Base-by-base conservation (phyloP, 2,329 filamentous ascomycete genomes). In the Claviceps quebecensis region DNA sequence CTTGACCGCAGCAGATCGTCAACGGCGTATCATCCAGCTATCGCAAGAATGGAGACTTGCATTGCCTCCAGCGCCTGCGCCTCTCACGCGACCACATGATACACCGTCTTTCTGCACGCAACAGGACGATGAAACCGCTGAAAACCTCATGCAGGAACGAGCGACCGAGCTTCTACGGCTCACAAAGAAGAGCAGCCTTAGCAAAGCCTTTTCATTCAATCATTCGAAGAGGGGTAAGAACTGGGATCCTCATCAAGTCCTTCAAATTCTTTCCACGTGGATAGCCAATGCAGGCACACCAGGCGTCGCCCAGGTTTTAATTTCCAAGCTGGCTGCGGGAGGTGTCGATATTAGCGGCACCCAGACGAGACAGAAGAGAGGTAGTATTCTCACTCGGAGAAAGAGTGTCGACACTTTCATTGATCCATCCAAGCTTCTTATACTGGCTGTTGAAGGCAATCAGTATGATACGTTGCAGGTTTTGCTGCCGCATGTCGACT, bases 251-350 rank as follows among this genome's bases (percentile, higher is more conserved):
- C 70, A 68, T 44, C 72, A 80, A 55, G 69, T 80, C 19, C 73
- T 78, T 48, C 71, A 73, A 47, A 71, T 72, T 14, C 66, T 81
- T 49, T 65, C 72, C 46, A 64, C 66, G 43, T 75, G 77, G 58
- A 68, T 80, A 52, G 62, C 67, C 38, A 73, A 70, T 46, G 64
- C 63, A 16, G 76, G 76, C 13, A 70, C 74, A 0, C 70, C 77
- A 0, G 77, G 73, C 8, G 72, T 80, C 4, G 77, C 75, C n/a
- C 74, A 80, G 58, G 74, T 73, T 0, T 67, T 81, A 23, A 70
- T 80, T 34, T 65, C 62, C 3, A 76, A 74, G 60, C 63, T 81
- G 37, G 65, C 68, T 38, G 61, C 66, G 1, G 70, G 68, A 1
- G 77, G 77, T 14, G 72, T 76, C 4, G 73, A 78, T 49, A 59